Evolutionary conservation across 2,329 filamentous ascomycete species (phyloP).

Genomic region (Fusarium floridanum): DNA sequence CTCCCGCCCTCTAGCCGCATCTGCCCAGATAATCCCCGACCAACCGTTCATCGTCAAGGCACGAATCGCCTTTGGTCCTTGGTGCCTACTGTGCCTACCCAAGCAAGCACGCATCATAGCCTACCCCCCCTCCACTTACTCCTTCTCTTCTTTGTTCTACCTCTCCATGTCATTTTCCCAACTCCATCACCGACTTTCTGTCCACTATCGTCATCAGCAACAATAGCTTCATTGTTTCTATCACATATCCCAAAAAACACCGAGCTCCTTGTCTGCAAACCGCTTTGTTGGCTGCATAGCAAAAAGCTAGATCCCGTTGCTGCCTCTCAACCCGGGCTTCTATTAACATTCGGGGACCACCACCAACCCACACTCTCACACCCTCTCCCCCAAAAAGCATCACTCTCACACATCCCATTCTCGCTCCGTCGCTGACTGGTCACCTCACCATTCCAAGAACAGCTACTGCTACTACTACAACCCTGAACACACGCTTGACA

Average conservation of each 20-base stretch:
- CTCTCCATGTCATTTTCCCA: neutral
- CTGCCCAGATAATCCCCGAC: constrained; percentile 28
- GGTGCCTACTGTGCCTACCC: neutral
- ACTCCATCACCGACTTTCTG: neutral
- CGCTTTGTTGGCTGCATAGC: constrained; percentile 20
- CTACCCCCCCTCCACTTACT: neutral
- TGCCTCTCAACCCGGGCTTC: constrained; percentile 22
- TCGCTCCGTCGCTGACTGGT: constrained; percentile 45
- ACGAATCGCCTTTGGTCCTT: constrained; percentile 4
- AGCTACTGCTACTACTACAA: constrained; percentile 36
- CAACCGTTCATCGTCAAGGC: constrained; percentile 29
- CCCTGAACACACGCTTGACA: constrained; percentile 39
- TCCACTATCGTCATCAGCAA: neutral
- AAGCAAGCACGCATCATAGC: constrained; percentile 28
- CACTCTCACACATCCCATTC: constrained; percentile 36
- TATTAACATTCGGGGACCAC: constrained; percentile 26
- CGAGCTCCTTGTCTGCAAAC: constrained; percentile 15
- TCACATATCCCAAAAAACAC: constrained; percentile 9
- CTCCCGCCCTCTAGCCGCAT: constrained; percentile 9
- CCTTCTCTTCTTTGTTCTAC: constrained; percentile 28
- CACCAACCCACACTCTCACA: constrained; percentile 28
- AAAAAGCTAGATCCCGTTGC: neutral
- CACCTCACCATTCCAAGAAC: constrained; percentile 47
- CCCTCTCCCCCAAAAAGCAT: constrained; percentile 31
- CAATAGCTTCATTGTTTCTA: neutral